Evolutionary conservation across 495 filamentous ascomycete species (phyloP).

Genomic region (Aspergillus incahuasiensis): DNA sequence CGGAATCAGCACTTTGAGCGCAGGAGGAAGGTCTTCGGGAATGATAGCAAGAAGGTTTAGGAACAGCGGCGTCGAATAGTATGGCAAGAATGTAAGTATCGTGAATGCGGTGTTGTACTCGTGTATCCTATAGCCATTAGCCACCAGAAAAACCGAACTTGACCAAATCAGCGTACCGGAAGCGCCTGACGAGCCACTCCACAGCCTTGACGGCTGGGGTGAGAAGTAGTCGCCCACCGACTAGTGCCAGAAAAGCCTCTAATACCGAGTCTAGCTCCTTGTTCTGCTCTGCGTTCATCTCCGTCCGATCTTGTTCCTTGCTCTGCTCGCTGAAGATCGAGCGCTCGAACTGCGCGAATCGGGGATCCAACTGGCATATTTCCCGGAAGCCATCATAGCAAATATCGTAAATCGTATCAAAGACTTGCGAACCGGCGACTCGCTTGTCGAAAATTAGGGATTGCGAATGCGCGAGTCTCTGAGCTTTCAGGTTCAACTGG

Average conservation of each 20-base stretch:
- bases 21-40: slow-evolving; percentile 61
- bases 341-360: slow-evolving; percentile 63
- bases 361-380: slow-evolving; percentile 74
- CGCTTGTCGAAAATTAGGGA: slow-evolving; percentile 85
- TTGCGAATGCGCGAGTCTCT: slow-evolving; percentile 82
- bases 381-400: slow-evolving; percentile 87
- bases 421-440: slow-evolving; percentile 78
- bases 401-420: slow-evolving; percentile 79
- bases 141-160: background rate
- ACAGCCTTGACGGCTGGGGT: slow-evolving; percentile 83
- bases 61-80: slow-evolving; percentile 78
- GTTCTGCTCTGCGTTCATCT: slow-evolving; percentile 79
- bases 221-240: slow-evolving; percentile 69
- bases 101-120: slow-evolving; percentile 78
- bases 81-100: slow-evolving; percentile 87
- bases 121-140: slow-evolving; percentile 63
- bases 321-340: slow-evolving; percentile 89
- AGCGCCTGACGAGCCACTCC: slow-evolving; percentile 91
- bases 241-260: slow-evolving; percentile 74
- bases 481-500: slow-evolving; percentile 80
- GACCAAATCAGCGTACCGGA: slow-evolving; percentile 56
- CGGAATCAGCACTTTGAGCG: slow-evolving; percentile 80
- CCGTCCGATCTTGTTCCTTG: slow-evolving; percentile 75
- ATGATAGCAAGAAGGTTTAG: slow-evolving; percentile 77
- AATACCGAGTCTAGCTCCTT: slow-evolving; percentile 70